These are phyloP conservation scores for Erysimum pusillum DNA, from an alignment of 441 rosid species.

Conservation along the genomic window DNA sequence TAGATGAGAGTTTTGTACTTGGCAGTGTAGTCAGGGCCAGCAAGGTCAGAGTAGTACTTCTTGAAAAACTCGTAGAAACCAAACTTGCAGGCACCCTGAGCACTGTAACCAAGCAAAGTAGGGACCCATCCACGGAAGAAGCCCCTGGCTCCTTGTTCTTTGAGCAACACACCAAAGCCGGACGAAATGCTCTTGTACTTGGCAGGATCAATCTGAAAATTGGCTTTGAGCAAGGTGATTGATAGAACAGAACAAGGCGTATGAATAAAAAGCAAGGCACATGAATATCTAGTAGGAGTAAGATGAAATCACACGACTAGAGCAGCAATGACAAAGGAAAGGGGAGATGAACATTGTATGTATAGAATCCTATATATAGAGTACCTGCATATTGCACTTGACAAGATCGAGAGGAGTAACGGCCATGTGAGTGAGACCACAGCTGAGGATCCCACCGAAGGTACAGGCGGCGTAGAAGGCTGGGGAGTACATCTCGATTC, in stretches of 20 bases:
- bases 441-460: slow-evolving; percentile 82
- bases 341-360: neutral
- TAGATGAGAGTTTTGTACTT: slow-evolving; percentile 97
- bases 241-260: neutral
- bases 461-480: slow-evolving; percentile 90
- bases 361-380: neutral
- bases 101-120: slow-evolving; percentile 95
- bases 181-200: slow-evolving; percentile 96
- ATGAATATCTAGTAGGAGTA: neutral
- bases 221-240: neutral
- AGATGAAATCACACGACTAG: neutral
- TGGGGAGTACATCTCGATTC: slow-evolving; percentile 87
- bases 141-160: slow-evolving; percentile 91
- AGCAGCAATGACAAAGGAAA: neutral
- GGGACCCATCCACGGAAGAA: slow-evolving; percentile 99
- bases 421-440: slow-evolving; percentile 89
- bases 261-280: neutral
- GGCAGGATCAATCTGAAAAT: slow-evolving; percentile 83
- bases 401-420: slow-evolving; percentile 97
- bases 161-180: slow-evolving; percentile 87
- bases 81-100: slow-evolving; percentile 99
- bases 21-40: slow-evolving; percentile 86
- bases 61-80: slow-evolving; percentile 98
- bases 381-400: slow-evolving; percentile 91
- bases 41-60: slow-evolving; percentile 90